Evolutionary conservation across 345 rosid genomes (phyloP).

Genomic region (Garcia nutans): DNA sequence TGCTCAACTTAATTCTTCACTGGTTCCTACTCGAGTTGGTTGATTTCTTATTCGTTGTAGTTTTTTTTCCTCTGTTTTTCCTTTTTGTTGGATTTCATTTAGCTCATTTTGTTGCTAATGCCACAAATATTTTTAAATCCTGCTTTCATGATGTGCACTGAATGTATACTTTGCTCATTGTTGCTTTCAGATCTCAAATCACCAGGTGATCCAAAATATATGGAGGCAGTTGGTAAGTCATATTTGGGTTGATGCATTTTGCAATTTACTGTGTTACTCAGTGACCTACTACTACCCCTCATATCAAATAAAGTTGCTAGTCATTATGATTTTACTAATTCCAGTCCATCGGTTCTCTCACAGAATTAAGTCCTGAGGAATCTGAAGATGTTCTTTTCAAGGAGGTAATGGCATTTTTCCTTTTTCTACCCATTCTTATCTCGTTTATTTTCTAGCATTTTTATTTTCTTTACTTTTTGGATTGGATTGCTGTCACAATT

Average conservation of each 20-base stretch:
- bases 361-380: constrained; percentile 94
- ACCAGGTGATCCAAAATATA: constrained; percentile 71
- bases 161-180: constrained; percentile 20
- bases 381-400: constrained; percentile 97
- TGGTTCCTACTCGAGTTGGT: not conserved
- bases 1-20: not conserved
- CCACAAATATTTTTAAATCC: not conserved
- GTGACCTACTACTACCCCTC: not conserved
- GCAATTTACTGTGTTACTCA: not conserved
- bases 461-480: not conserved
- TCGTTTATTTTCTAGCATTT: not conserved
- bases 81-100: not conserved
- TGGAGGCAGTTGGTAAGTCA: constrained; percentile 87
- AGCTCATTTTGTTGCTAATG: not conserved
- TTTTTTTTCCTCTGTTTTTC: not conserved
- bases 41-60: not conserved
- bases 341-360: constrained; percentile 17
- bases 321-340: constrained; percentile 1
- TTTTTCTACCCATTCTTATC: constrained; percentile 3
- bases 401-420: constrained; percentile 56
- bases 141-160: not conserved
- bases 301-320: not conserved
- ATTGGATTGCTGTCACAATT: no score
- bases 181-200: constrained; percentile 71
- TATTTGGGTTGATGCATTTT: not conserved